These are phyloP conservation scores for Fraxinus xanthoxyloides DNA, from an alignment of 305 asterid genomes.

Conservation along the genomic window DNA sequence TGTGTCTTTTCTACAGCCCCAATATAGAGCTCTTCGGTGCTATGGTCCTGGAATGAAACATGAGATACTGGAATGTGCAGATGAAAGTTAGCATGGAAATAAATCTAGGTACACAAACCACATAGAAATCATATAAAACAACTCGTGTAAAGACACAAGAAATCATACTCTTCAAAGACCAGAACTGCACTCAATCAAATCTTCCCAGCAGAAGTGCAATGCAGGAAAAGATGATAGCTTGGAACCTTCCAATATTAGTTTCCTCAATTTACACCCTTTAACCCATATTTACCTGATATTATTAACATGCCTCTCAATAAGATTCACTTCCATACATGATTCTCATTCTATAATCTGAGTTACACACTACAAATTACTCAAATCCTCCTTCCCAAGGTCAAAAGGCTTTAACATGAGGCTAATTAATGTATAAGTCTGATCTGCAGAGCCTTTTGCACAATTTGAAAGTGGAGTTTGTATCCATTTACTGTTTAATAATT, in stretches of 20 bases:
- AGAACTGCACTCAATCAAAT: neutral
- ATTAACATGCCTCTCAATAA: neutral
- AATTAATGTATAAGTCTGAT: neutral
- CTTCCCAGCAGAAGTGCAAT: neutral
- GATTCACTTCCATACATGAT: neutral
- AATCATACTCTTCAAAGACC: neutral
- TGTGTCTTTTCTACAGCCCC: neutral
- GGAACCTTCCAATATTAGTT: neutral
- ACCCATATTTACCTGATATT: neutral
- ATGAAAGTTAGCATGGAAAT: neutral
- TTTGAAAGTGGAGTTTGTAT: neutral
- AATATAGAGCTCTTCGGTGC: neutral
- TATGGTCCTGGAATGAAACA: neutral
- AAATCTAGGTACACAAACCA: neutral
- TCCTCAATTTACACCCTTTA: neutral
- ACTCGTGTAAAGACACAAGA: neutral
- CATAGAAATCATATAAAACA: neutral
- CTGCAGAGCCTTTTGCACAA: neutral
- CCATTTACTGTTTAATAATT: neutral
- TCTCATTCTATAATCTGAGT: neutral
- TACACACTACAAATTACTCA: neutral
- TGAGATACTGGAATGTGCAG: neutral
- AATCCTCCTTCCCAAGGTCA: neutral
- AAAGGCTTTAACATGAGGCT: neutral
- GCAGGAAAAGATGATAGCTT: neutral